Evolutionary conservation across 768 basidiomycete species (phyloP).

Genomic region (Suillus alpinus): DNA sequence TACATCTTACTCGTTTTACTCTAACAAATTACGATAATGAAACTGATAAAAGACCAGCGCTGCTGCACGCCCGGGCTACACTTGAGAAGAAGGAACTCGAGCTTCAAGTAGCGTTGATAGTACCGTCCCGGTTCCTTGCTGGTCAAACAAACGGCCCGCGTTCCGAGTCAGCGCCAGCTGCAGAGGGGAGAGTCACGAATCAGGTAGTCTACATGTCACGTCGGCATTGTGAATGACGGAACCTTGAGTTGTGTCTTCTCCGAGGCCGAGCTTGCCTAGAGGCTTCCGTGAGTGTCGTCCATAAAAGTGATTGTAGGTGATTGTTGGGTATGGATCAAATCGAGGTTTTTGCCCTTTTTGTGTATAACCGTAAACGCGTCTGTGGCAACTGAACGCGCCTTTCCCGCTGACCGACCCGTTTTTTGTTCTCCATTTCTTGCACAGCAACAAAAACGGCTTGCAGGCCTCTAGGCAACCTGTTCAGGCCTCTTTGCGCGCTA

Average conservation of each 20-base stretch:
- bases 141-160: not conserved
- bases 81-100: not conserved
- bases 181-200: not conserved
- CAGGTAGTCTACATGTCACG: not conserved
- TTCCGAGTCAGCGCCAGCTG: not conserved
- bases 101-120: too few relatives aligned
- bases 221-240: not conserved
- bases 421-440: slow-evolving; percentile 12
- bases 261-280: not conserved
- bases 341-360: not conserved
- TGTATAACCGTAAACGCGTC: slow-evolving; percentile 21
- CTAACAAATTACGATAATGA: not conserved
- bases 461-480: not conserved
- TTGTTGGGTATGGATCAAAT: not conserved
- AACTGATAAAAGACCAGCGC: not conserved
- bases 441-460: not conserved
- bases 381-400: slow-evolving; percentile 11
- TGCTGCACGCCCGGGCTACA: not conserved
- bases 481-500: not conserved
- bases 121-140: not conserved
- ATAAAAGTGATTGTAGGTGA: not conserved
- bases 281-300: not conserved
- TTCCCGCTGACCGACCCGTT: slow-evolving; percentile 9
- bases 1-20: not conserved
- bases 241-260: not conserved